These are phyloP conservation scores for Trypanosoma vivax DNA, from an alignment of 208 protist species.

Conservation along the genomic window DNA sequence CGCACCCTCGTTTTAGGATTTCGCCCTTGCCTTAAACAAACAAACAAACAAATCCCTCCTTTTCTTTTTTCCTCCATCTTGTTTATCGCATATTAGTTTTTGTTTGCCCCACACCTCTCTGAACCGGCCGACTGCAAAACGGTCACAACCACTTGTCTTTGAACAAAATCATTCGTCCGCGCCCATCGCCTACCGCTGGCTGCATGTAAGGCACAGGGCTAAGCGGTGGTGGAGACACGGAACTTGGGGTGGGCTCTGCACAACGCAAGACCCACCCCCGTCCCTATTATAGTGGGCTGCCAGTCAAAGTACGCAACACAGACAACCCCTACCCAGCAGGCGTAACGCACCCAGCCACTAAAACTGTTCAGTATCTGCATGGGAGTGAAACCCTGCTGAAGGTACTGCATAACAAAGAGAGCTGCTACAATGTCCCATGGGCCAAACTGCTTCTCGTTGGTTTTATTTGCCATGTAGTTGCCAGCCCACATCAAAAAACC, in stretches of 20 bases:
- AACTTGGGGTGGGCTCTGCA: constrained; percentile 65
- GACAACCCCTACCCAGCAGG: constrained; percentile 74
- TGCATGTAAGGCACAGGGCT: background rate
- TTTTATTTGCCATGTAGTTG: constrained; percentile 36
- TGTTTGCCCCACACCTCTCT: too few species aligned
- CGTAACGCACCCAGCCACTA: constrained; percentile 85
- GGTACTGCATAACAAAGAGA: constrained; percentile 81
- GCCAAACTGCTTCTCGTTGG: constrained; percentile 83
- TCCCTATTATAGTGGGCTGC: constrained; percentile 78
- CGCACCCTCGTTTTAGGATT: too few species aligned
- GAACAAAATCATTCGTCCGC: too few species aligned
- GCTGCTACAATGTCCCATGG: constrained; percentile 83
- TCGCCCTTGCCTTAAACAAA: too few species aligned
- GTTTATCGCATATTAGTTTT: constrained; percentile 4
- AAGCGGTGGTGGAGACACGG: constrained; percentile 23
- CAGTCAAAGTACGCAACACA: constrained; percentile 89
- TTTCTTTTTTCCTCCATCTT: constrained; percentile 3
- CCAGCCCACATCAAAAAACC: constrained; percentile 66
- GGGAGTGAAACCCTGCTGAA: constrained; percentile 64
- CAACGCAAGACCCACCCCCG: constrained; percentile 56
- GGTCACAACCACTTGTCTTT: too few species aligned
- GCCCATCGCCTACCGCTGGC: too few species aligned
- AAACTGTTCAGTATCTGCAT: constrained; percentile 75
- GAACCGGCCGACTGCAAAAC: too few species aligned
- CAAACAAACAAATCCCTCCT: too few species aligned